Conservation (phyloP, 192 early-diverging fungal genomes). For the Linnemannia elongata region DNA sequence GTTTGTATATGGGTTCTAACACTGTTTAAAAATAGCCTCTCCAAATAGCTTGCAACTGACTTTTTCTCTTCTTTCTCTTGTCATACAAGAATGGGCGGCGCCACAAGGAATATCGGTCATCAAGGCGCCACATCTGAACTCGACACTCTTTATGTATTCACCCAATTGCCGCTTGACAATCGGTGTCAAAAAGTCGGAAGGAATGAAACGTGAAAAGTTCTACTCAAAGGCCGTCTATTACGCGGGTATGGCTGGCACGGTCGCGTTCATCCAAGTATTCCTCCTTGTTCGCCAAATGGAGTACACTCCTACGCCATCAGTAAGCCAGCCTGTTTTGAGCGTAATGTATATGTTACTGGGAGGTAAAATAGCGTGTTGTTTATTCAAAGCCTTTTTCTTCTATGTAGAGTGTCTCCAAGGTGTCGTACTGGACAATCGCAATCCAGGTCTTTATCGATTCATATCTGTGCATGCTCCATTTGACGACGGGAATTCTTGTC, state of each 20-base stretch:
- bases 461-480: conserved; percentile 73
- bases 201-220: conserved; percentile 67
- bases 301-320: conserved; percentile 75
- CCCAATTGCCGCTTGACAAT: conserved; percentile 60
- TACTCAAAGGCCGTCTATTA: conserved; percentile 66
- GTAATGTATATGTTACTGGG: neutral
- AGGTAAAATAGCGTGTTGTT: neutral
- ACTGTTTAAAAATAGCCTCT: neutral
- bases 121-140: conserved; percentile 54
- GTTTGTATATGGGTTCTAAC: neutral
- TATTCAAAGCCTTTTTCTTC: neutral
- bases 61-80: neutral
- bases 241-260: conserved; percentile 59
- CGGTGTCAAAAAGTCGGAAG: conserved; percentile 44
- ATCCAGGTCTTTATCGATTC: conserved; percentile 75
- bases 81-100: conserved; percentile 58
- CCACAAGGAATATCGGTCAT: conserved; percentile 65
- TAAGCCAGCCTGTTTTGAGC: conserved; percentile 32
- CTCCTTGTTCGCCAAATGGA: conserved; percentile 74
- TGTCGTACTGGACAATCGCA: conserved; percentile 75
- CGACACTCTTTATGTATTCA: conserved; percentile 62
- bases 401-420: conserved; percentile 69
- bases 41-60: neutral
- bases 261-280: conserved; percentile 56
- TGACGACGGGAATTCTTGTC: conserved; percentile 69